These are phyloP conservation scores for Bonia amplexicaulis DNA, from an alignment of 176 grass and related monocot species.

Conservation along the genomic window DNA sequence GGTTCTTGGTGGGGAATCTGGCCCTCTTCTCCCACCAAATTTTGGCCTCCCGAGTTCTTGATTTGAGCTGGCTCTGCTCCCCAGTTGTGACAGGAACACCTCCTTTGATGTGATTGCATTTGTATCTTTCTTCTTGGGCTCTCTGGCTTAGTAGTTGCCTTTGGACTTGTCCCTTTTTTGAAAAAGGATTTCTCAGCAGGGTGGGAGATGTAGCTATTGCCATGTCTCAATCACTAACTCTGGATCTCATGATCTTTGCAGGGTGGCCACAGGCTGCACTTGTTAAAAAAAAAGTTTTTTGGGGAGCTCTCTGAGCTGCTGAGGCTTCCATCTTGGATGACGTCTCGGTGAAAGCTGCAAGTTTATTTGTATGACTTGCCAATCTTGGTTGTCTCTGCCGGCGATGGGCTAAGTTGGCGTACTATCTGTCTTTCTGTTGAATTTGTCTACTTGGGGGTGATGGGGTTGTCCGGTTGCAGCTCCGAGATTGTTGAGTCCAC, in stretches of 20 bases:
- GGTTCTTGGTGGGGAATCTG: constrained; percentile 10
- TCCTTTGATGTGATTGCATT: neutral
- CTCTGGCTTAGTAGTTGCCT: neutral
- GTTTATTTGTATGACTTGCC: constrained; percentile 23
- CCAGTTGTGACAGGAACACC: neutral
- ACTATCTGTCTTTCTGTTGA: constrained; percentile 25
- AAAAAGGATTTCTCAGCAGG: neutral
- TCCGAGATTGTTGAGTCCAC: constrained; percentile 92
- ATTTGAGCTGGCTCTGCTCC: constrained; percentile 5
- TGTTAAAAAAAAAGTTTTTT: constrained; percentile 21
- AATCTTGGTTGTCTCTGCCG: constrained; percentile 6
- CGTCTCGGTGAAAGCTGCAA: constrained; percentile 35
- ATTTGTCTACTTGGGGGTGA: constrained; percentile 28
- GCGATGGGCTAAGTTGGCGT: constrained; percentile 23
- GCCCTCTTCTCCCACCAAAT: neutral
- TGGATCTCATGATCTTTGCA: constrained; percentile 48
- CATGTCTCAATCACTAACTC: constrained; percentile 45
- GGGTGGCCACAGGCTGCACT: constrained; percentile 14
- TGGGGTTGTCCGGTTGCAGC: constrained; percentile 62
- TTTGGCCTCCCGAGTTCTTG: neutral
- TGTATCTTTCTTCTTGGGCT: constrained; percentile 8
- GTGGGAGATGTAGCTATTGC: constrained; percentile 23
- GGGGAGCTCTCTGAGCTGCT: neutral
- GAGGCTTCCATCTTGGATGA: constrained; percentile 14
- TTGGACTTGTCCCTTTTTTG: constrained; percentile 5